phyloP scores from a whole-genome alignment of 768 basidiomycete species.

The Artomyces pyxidatus region DNA sequence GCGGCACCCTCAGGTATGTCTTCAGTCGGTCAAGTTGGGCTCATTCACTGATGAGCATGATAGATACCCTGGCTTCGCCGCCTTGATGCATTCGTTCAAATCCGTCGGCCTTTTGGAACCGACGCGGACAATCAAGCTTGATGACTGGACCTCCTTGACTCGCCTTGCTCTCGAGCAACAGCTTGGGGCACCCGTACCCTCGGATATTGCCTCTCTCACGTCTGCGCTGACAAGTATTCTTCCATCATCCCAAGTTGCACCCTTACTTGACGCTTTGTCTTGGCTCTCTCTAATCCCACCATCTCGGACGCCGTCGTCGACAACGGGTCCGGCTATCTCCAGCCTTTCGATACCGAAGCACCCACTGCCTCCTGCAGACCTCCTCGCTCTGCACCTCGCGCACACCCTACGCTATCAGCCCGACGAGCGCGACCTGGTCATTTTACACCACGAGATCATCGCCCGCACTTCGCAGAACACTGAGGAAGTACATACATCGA shows the following conservation, averaged over 20 bases:
- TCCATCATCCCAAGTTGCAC: conserved; percentile 17
- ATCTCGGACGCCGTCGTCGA: conserved; percentile 15
- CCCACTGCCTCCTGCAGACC: conserved; percentile 52
- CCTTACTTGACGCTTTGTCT: conserved; percentile 34
- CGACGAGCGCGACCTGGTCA: conserved; percentile 77
- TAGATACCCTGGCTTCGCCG: conserved; percentile 81
- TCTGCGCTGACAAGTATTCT: conserved; percentile 25
- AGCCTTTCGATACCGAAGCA: conserved; percentile 38
- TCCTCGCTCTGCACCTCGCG: conserved; percentile 65
- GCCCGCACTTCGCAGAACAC: conserved; percentile 24
- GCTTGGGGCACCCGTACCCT: conserved; percentile 20
- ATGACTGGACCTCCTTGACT: conserved; percentile 32
- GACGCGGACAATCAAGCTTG: conserved; percentile 24
- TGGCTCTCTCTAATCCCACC: conserved; percentile 36
- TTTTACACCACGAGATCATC: conserved; percentile 79
- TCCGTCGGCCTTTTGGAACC: conserved; percentile 58
- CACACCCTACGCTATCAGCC: conserved; percentile 61
- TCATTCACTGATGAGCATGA: not conserved
- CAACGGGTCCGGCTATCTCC: conserved; percentile 8
- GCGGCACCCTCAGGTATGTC: conserved; percentile 73
- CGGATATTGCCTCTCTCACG: conserved; percentile 25
- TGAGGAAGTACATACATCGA: conserved; percentile 57
- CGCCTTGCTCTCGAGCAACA: conserved; percentile 26
- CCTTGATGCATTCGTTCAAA: conserved; percentile 66
- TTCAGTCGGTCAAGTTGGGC: not conserved